Conservation (phyloP, 176 grass and related monocot genomes). For the Aegilops umbellulata region DNA sequence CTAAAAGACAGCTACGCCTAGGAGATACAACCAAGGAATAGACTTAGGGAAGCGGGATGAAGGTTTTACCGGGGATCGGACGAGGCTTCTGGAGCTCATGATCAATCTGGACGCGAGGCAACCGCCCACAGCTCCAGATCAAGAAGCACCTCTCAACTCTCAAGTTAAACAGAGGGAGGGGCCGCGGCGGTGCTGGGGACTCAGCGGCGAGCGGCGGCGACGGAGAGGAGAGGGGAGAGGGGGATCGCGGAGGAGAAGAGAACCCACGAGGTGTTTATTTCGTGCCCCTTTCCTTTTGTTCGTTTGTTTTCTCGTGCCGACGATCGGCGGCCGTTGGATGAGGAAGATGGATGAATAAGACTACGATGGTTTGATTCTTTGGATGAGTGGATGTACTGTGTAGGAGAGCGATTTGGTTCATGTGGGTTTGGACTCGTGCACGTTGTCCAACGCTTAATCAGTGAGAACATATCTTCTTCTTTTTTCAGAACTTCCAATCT, state of each 20-base stretch:
- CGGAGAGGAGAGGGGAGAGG: background rate
- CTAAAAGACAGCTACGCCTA: background rate
- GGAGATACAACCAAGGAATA: background rate
- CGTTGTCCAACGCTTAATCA: background rate
- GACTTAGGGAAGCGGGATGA: background rate
- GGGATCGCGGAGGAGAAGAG: background rate
- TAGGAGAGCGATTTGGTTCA: background rate
- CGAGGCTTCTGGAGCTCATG: constrained; percentile 42
- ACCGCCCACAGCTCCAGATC: background rate
- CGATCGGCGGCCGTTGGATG: background rate
- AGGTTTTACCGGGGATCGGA: constrained; percentile 21
- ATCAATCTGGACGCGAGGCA: background rate
- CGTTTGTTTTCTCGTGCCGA: background rate
- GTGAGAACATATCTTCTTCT: background rate
- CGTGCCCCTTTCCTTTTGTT: background rate
- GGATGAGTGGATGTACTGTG: constrained; percentile 5
- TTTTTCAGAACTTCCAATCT: too few species aligned
- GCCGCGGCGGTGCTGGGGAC: background rate
- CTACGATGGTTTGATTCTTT: background rate
- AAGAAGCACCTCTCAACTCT: background rate
- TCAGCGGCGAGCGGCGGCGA: background rate
- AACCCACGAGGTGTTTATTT: background rate
- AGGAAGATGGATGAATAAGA: background rate
- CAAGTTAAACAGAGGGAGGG: background rate
- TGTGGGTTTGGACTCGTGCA: background rate